These are phyloP conservation scores for Phoma sp. DNA, from an alignment of 2,329 filamentous ascomycete genomes.

Conservation along the genomic window DNA sequence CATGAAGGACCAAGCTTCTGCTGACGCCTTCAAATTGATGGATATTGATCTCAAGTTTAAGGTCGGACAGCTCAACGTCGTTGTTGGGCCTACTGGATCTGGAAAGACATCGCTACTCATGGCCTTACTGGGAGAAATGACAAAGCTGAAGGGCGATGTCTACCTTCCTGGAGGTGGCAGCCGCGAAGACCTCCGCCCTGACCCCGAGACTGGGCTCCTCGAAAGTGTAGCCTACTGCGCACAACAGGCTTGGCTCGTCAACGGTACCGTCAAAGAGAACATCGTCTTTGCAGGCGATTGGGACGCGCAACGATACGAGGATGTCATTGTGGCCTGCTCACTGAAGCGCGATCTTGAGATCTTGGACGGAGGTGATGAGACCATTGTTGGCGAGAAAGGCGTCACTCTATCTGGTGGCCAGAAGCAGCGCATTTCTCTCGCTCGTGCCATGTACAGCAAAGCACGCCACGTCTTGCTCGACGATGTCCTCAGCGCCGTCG, in stretches of 20 bases:
- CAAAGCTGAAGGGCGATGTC: conserved; percentile 77
- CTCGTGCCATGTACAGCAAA: conserved; percentile 95
- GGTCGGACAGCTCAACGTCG: conserved; percentile 86
- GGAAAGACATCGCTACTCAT: conserved; percentile 96
- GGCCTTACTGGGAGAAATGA: conserved; percentile 97
- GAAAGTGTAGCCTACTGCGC: conserved; percentile 96
- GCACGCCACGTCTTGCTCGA: conserved; percentile 90
- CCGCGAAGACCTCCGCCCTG: conserved; percentile 80
- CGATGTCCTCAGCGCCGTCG: conserved; percentile 94
- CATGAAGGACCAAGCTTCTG: conserved; percentile 60
- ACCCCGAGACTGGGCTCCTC: conserved; percentile 83
- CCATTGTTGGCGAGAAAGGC: conserved; percentile 94
- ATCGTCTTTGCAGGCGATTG: conserved; percentile 86
- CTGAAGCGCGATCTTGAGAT: conserved; percentile 91
- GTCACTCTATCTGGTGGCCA: conserved; percentile 96
- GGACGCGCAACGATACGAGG: conserved; percentile 81
- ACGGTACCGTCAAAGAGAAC: conserved; percentile 93
- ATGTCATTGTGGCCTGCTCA: conserved; percentile 89
- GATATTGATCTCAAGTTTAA: conserved; percentile 83
- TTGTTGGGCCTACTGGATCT: conserved; percentile 90
- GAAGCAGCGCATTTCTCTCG: conserved; percentile 95
- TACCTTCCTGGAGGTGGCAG: conserved; percentile 85
- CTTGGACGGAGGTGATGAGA: conserved; percentile 89
- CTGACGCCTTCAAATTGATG: conserved; percentile 76
- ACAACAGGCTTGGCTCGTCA: conserved; percentile 95